phyloP scores from a whole-genome alignment of 306 rosid genomes.

The Purshia tridentata region DNA sequence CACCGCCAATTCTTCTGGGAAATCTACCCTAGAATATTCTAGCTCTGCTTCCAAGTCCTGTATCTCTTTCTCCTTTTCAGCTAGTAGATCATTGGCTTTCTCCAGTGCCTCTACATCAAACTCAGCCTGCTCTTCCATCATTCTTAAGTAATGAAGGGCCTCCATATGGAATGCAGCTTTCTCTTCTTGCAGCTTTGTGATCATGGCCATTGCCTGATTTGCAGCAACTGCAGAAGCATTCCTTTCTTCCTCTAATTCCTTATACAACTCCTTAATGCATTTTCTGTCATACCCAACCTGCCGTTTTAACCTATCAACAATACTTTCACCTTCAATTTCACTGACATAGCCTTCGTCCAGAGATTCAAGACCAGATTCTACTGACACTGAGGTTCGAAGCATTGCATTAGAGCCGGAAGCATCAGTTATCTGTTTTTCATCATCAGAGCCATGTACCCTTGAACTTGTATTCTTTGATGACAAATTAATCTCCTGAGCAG shows the following conservation, averaged over 20 bases:
- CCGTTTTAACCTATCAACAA: conserved; percentile 47
- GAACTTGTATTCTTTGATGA: conserved; percentile 33
- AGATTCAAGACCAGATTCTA: conserved; percentile 57
- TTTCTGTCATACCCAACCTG: conserved; percentile 56
- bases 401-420: conserved; percentile 32
- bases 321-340: conserved; percentile 72
- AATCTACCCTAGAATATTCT: conserved; percentile 48
- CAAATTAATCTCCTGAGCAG: conserved; percentile 25
- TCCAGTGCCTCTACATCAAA: conserved; percentile 77
- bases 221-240: conserved; percentile 77
- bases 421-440: conserved; percentile 33
- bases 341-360: conserved; percentile 46
- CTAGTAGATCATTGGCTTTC: conserved; percentile 69
- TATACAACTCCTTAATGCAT: conserved; percentile 50
- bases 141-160: conserved; percentile 80
- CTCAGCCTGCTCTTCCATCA: conserved; percentile 99
- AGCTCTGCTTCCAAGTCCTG: conserved; percentile 86
- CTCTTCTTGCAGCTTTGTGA: conserved; percentile 91
- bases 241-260: conserved; percentile 86
- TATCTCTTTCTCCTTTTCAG: conserved; percentile 72
- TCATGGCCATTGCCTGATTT: conserved; percentile 93
- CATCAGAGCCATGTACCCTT: conserved; percentile 16
- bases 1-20: conserved; percentile 24
- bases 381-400: conserved; percentile 42
- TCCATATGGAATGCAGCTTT: conserved; percentile 89